phyloP scores from a whole-genome alignment of 495 filamentous ascomycete species.

The Apiosordaria backusii region DNA sequence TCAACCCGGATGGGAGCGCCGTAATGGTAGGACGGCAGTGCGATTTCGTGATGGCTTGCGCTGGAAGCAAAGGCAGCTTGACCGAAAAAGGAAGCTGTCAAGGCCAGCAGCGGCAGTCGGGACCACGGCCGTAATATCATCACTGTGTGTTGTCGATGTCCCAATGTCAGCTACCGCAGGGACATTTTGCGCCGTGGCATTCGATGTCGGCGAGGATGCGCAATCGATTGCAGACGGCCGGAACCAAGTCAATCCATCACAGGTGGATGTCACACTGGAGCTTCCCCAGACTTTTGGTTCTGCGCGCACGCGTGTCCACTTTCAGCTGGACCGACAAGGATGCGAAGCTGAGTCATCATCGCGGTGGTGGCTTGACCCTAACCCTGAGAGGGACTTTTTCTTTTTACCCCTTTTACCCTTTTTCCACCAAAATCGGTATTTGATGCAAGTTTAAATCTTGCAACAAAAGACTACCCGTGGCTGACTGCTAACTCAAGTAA shows the following conservation, averaged over 20 bases:
- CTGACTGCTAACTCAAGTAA: too few relatives aligned
- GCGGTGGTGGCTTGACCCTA: neutral
- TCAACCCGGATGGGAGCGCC: constrained; percentile 47
- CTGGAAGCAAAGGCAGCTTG: constrained; percentile 10
- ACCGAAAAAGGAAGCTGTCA: constrained; percentile 3
- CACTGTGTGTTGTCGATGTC: neutral
- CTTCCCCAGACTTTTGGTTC: neutral
- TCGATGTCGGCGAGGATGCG: neutral
- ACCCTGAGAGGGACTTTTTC: neutral
- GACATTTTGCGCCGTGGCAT: neutral
- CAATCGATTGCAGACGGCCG: neutral
- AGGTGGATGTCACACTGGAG: neutral
- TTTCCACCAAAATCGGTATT: neutral
- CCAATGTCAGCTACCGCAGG: neutral
- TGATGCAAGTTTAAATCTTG: too few relatives aligned
- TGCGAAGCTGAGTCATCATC: neutral
- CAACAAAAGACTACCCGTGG: too few relatives aligned
- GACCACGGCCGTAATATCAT: constrained; percentile 1
- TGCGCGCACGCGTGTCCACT: neutral
- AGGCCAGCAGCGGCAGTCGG: constrained; percentile 5
- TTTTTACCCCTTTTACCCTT: neutral
- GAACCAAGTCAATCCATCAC: neutral
- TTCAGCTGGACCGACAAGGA: neutral
- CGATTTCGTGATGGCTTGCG: constrained; percentile 18
- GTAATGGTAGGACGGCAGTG: constrained; percentile 48